Conservation (phyloP, 2,329 filamentous ascomycete species). For the Thermomyces lanuginosus region DNA sequence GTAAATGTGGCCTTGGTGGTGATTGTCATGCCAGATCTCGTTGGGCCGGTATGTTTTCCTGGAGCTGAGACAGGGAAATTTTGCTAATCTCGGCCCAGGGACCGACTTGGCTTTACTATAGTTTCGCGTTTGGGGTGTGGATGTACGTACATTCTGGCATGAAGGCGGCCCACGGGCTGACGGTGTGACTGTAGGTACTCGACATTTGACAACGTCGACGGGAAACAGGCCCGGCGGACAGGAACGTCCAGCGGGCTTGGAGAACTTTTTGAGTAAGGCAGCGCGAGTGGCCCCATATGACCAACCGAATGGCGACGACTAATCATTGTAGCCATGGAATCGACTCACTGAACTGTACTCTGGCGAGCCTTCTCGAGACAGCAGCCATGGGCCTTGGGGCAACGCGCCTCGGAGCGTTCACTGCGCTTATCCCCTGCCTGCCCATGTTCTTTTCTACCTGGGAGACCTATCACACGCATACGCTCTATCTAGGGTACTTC, state of each 20-base stretch:
- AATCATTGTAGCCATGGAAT: slow-evolving; percentile 57
- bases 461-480: slow-evolving; percentile 99
- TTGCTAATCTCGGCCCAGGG: slow-evolving; percentile 35
- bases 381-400: slow-evolving; percentile 85
- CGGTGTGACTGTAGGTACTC: slow-evolving; percentile 45
- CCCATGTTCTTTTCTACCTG: slow-evolving; percentile 99
- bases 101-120: slow-evolving; percentile 85
- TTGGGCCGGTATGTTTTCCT: slow-evolving; percentile 55
- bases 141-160: too few species aligned
- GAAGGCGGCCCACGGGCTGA: neutral
- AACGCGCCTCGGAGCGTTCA: slow-evolving; percentile 73
- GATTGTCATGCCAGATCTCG: slow-evolving; percentile 72
- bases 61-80: slow-evolving; percentile 1
- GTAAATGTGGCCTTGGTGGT: slow-evolving; percentile 62
- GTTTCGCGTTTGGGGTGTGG: slow-evolving; percentile 89
- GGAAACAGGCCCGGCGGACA: slow-evolving; percentile 88
- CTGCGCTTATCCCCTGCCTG: slow-evolving; percentile 74
- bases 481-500: slow-evolving; percentile 86
- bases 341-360: slow-evolving; percentile 91
- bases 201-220: slow-evolving; percentile 97
- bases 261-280: slow-evolving; percentile 70
- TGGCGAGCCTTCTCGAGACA: slow-evolving; percentile 78
- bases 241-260: slow-evolving; percentile 88
- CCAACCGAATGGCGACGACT: slow-evolving; percentile 10
- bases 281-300: slow-evolving; percentile 3